Conservation (phyloP, 805 yeast species). For the Candida coquimbonensis region DNA sequence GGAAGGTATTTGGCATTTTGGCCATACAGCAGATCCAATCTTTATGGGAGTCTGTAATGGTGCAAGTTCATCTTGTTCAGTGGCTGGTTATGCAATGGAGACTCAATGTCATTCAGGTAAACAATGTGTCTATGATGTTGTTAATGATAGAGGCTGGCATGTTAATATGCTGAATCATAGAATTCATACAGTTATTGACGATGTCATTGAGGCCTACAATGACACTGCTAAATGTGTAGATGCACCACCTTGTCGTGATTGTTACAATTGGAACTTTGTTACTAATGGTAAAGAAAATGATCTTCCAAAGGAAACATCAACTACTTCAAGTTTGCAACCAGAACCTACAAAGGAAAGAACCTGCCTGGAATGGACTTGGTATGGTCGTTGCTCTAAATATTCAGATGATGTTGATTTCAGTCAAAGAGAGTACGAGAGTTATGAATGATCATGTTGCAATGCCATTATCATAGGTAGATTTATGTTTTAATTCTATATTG, state of each 20-base stretch:
- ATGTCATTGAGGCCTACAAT: slow-evolving; percentile 64
- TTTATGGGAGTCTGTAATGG: slow-evolving; percentile 97
- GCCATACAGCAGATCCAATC: slow-evolving; percentile 96
- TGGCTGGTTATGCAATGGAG: slow-evolving; percentile 97
- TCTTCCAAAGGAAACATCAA: not conserved
- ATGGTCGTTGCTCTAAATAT: slow-evolving; percentile 51
- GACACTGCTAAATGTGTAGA: slow-evolving; percentile 66
- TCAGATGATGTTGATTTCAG: slow-evolving; percentile 7
- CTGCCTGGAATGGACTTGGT: slow-evolving; percentile 35
- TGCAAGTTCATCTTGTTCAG: slow-evolving; percentile 78
- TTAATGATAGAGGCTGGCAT: slow-evolving; percentile 84
- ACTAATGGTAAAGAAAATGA: slow-evolving; percentile 19
- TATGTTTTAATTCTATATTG: too few species aligned
- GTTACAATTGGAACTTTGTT: slow-evolving; percentile 81
- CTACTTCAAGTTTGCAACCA: slow-evolving; percentile 1
- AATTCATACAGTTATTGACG: slow-evolving; percentile 84
- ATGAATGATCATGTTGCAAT: too few species aligned
- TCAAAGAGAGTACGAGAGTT: not conserved
- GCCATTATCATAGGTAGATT: too few species aligned
- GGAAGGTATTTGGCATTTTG: slow-evolving; percentile 91
- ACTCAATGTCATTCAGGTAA: slow-evolving; percentile 89
- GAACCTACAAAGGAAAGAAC: slow-evolving; percentile 20
- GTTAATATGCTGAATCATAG: slow-evolving; percentile 84
- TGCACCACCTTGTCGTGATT: slow-evolving; percentile 83
- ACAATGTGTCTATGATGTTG: slow-evolving; percentile 84